Conservation (phyloP, 148 eudicot species). For the Vaccinium corymbosum region DNA sequence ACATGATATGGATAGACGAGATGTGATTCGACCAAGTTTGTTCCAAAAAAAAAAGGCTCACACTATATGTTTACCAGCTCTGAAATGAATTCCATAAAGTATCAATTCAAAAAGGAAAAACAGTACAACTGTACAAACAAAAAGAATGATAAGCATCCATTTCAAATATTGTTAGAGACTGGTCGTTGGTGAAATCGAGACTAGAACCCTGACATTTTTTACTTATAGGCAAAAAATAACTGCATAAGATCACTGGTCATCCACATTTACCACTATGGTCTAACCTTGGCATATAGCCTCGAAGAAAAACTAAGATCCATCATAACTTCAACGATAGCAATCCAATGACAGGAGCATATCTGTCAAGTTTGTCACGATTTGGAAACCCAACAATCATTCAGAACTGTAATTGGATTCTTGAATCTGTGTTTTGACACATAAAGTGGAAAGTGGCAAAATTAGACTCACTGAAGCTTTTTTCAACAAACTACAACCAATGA, state of each 20-base stretch:
- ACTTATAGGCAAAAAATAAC: neutral
- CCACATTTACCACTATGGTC: neutral
- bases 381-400: neutral
- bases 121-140: neutral
- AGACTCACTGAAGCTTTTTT: constrained; percentile 4
- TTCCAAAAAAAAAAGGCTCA: neutral
- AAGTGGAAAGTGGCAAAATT: neutral
- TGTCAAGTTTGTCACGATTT: neutral
- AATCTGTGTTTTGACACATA: neutral
- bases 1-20: neutral
- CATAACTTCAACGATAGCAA: neutral
- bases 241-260: neutral
- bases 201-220: neutral
- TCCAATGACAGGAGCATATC: neutral
- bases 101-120: neutral
- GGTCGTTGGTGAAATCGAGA: neutral
- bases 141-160: neutral
- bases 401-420: neutral
- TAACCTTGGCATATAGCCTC: neutral
- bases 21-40: neutral
- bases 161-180: neutral
- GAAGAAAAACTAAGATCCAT: neutral
- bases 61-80: neutral
- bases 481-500: constrained; percentile 7
- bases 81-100: neutral